phyloP scores from a whole-genome alignment of 257 asterid genomes.

The Galeopsis tetrahit region DNA sequence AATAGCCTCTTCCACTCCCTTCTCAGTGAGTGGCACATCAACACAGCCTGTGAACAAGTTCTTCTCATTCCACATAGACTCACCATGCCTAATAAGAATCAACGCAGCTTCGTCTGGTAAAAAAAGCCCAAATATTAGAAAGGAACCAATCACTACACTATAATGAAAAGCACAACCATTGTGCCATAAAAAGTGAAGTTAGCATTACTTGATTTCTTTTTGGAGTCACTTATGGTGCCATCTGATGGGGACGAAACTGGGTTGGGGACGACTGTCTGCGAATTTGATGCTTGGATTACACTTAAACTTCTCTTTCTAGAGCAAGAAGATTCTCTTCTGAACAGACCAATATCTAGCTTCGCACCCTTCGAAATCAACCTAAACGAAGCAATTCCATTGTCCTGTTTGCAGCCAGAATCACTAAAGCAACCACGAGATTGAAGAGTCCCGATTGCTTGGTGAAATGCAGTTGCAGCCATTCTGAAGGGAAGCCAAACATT shows the following conservation, averaged over 20 bases:
- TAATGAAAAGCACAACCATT: slow-evolving; percentile 12
- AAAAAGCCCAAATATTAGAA: background rate
- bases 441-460: slow-evolving; percentile 64
- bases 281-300: slow-evolving; percentile 56
- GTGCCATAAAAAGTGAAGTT: background rate
- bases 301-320: slow-evolving; percentile 50
- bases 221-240: slow-evolving; percentile 50
- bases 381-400: slow-evolving; percentile 53
- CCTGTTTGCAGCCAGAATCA: slow-evolving; percentile 51
- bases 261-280: slow-evolving; percentile 57
- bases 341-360: slow-evolving; percentile 46
- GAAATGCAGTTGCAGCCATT: slow-evolving; percentile 69
- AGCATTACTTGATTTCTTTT: slow-evolving; percentile 75
- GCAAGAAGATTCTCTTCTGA: slow-evolving; percentile 46
- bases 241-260: slow-evolving; percentile 61
- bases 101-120: slow-evolving; percentile 85
- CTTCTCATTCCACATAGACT: slow-evolving; percentile 99
- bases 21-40: slow-evolving; percentile 89
- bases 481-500: slow-evolving; percentile 39
- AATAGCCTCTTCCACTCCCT: slow-evolving; percentile 95
- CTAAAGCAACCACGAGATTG: slow-evolving; percentile 48
- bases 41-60: slow-evolving; percentile 98
- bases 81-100: slow-evolving; percentile 94
- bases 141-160: background rate
- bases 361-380: slow-evolving; percentile 59